These are phyloP conservation scores for Chrysoporthe puriensis DNA, from an alignment of 2,329 filamentous ascomycete species.

Conservation along the genomic window DNA sequence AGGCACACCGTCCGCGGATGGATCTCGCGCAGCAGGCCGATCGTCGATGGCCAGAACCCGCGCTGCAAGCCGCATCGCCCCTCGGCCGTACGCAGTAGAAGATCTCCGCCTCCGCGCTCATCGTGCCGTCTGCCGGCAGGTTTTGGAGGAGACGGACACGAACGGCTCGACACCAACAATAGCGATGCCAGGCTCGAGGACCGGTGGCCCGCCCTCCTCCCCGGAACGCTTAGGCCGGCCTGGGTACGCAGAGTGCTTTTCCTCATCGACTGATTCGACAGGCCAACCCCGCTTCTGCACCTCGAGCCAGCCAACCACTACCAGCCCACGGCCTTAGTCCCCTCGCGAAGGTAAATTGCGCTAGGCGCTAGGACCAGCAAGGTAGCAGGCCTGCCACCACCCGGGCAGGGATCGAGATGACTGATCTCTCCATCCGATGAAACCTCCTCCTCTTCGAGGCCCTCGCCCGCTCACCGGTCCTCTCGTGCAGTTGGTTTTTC, in stretches of 20 bases:
- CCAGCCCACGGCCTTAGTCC: conserved; percentile 22
- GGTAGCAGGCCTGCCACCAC: conserved; percentile 12
- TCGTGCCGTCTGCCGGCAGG: not conserved
- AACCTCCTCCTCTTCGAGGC: not conserved
- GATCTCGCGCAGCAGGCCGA: not conserved
- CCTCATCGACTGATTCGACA: conserved; percentile 21
- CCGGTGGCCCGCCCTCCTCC: not conserved
- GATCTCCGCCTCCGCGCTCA: not conserved
- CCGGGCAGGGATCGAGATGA: conserved; percentile 24
- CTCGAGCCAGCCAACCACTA: not conserved
- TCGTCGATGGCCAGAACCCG: not conserved
- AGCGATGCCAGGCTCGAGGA: not conserved
- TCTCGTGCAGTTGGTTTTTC: too few relatives aligned
- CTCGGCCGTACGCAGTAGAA: not conserved
- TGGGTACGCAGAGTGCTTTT: not conserved
- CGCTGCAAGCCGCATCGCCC: not conserved
- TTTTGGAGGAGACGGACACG: not conserved
- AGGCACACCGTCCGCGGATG: not conserved
- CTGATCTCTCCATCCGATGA: not conserved
- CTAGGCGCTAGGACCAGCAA: conserved; percentile 20
- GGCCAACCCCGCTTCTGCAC: conserved; percentile 11
- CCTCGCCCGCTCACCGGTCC: not conserved
- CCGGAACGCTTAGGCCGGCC: conserved; percentile 14
- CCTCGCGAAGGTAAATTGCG: conserved; percentile 21
- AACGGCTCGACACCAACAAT: not conserved